Percentiles rank a stretch among this genome's conserved stretches.
Evolutionary conservation across 2,329 filamentous ascomycete species (phyloP).

Genomic region (Didymella arachidicola): DNA sequence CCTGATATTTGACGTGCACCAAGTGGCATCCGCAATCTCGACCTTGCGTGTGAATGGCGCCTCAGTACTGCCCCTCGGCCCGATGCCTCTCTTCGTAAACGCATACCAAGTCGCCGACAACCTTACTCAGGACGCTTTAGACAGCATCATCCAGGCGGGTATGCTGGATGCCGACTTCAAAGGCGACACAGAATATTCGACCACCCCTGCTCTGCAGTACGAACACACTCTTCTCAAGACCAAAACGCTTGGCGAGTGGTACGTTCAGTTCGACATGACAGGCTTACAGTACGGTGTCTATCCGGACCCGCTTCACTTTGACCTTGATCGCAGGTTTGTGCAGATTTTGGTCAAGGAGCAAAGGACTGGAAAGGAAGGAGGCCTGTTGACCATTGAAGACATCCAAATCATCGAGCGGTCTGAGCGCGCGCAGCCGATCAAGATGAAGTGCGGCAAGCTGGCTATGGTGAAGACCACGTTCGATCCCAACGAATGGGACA

Average conservation of each 20-base stretch:
- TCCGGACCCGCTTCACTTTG: conserved; percentile 19
- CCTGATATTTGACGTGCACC: conserved; percentile 34
- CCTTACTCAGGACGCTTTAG: conserved; percentile 22
- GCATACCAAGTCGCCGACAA: conserved; percentile 36
- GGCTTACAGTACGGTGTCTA: conserved; percentile 18
- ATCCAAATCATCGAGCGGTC: conserved; percentile 34
- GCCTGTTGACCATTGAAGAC: conserved; percentile 30
- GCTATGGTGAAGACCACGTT: conserved; percentile 36
- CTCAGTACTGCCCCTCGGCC: conserved; percentile 32
- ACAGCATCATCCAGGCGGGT: conserved; percentile 6
- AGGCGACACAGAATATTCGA: conserved; percentile 23
- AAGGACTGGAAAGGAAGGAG: not conserved
- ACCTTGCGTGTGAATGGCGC: conserved; percentile 34
- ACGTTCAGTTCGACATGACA: conserved; percentile 43
- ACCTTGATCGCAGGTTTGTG: conserved; percentile 34
- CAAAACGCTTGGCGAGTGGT: conserved; percentile 21
- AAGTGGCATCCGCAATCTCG: conserved; percentile 1
- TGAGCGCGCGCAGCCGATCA: conserved; percentile 30
- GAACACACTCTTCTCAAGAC: conserved; percentile 35
- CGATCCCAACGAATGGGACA: conserved; percentile 42
- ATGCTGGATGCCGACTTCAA: conserved; percentile 20
- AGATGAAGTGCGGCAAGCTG: conserved; percentile 41
- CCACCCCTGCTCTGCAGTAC: conserved; percentile 34
- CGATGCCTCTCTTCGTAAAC: conserved; percentile 33
- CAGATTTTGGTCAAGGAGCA: conserved; percentile 34